Percentiles rank a stretch among this genome's conserved stretches.
Evolutionary conservation across 495 filamentous ascomycete species (phyloP).

Genomic region (Zalerion maritima): DNA sequence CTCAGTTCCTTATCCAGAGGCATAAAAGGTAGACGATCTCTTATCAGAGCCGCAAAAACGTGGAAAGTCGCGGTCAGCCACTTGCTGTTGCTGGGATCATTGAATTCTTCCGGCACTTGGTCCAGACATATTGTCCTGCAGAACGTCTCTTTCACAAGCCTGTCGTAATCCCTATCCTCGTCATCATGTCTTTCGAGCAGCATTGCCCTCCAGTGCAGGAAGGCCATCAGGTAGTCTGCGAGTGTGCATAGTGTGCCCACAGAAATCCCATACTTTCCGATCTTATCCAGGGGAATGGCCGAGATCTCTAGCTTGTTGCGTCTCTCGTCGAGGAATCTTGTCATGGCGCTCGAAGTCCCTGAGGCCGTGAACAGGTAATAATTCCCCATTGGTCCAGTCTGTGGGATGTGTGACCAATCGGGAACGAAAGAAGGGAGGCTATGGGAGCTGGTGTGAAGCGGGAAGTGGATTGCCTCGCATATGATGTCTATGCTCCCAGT

Average conservation of each 20-base stretch:
- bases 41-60: conserved; percentile 12
- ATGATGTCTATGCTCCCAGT: conserved; percentile 36
- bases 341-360: no score
- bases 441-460: conserved; percentile 38
- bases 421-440: conserved; percentile 16
- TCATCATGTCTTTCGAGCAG: conserved; percentile 3
- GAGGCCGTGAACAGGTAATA: no score
- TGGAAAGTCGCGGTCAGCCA: conserved; percentile 11
- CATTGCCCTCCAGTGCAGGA: conserved; percentile 13
- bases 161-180: conserved; percentile 1
- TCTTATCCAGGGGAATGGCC: conserved; percentile 13
- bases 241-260: conserved; percentile 9
- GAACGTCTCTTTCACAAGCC: conserved; percentile 9
- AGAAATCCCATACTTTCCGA: conserved; percentile 9
- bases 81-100: conserved; percentile 1
- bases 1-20: conserved; percentile 10
- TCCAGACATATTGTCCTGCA: conserved; percentile 14
- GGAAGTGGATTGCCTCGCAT: conserved; percentile 48
- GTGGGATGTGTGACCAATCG: conserved; percentile 19
- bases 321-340: conserved; percentile 9
- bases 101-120: conserved; percentile 6
- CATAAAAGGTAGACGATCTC: conserved; percentile 9
- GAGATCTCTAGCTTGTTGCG: conserved; percentile 10
- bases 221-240: conserved; percentile 15
- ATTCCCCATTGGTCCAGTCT: no score